These are phyloP conservation scores for Gilbertella persicaria DNA, from an alignment of 371 early-diverging fungal genomes.

Conservation along the genomic window DNA sequence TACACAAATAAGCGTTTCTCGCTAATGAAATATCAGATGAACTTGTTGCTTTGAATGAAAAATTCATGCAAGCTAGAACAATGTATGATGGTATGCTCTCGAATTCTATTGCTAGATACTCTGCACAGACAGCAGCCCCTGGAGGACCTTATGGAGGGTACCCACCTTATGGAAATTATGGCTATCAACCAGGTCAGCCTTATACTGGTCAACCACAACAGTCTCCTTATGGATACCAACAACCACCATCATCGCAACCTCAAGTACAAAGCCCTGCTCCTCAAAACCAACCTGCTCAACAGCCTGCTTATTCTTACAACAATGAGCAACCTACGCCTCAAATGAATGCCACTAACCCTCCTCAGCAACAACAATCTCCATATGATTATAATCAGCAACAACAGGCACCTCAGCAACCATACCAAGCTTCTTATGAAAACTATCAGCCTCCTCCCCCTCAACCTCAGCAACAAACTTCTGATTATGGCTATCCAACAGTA, in stretches of 20 bases:
- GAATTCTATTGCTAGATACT: slow-evolving; percentile 50
- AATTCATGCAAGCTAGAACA: slow-evolving; percentile 54
- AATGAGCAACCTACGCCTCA: background rate
- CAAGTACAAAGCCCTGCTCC: slow-evolving; percentile 16
- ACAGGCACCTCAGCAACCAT: slow-evolving; percentile 3
- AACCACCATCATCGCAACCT: slow-evolving; percentile 10
- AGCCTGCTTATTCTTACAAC: background rate
- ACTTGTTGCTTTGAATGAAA: slow-evolving; percentile 53
- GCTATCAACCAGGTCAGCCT: slow-evolving; percentile 8
- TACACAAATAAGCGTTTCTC: background rate
- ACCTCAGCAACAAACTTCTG: background rate
- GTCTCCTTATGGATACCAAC: too few relatives aligned
- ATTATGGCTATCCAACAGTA: slow-evolving; percentile 1
- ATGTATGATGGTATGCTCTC: slow-evolving; percentile 56
- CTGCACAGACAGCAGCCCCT: slow-evolving; percentile 15
- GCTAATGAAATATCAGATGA: slow-evolving; percentile 37
- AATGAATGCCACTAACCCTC: background rate
- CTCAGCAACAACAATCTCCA: slow-evolving; percentile 20
- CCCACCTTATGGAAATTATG: slow-evolving; percentile 8
- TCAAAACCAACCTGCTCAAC: slow-evolving; percentile 13
- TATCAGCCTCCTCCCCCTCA: slow-evolving; percentile 8
- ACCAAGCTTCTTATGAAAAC: slow-evolving; percentile 11
- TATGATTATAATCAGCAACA: slow-evolving; percentile 12
- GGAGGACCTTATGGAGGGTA: slow-evolving; percentile 18
- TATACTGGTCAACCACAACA: slow-evolving; percentile 6